phyloP scores from a whole-genome alignment of 2,329 filamentous ascomycete genomes.

The Colletotrichum paranaense region DNA sequence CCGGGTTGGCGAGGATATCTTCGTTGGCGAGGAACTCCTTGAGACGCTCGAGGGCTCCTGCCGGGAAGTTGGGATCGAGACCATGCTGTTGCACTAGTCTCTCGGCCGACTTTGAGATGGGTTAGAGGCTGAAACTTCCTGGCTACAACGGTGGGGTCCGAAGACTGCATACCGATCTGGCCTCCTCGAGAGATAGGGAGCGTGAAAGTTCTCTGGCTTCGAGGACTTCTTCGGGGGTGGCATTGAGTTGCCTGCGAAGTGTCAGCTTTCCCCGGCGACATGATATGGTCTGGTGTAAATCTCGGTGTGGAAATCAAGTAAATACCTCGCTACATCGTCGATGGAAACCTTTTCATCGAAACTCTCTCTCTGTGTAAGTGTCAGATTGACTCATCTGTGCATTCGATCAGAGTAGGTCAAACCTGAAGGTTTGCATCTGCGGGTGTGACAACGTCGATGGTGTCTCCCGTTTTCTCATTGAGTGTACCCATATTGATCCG shows the following conservation, averaged over 20 bases:
- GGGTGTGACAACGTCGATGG: conserved; percentile 3
- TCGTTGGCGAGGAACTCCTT: conserved; percentile 48
- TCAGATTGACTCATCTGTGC: neutral
- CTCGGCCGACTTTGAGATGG: conserved; percentile 34
- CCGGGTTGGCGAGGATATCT: conserved; percentile 38
- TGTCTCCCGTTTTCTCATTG: conserved; percentile 8
- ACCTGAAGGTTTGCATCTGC: neutral
- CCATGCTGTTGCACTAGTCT: conserved; percentile 52
- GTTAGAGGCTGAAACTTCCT: conserved; percentile 16
- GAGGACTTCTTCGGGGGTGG: conserved; percentile 40
- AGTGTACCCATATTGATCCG: neutral
- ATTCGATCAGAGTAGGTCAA: too few relatives aligned
- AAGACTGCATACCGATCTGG: neutral
- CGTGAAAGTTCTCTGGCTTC: conserved; percentile 38
- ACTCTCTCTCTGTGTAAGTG: neutral
- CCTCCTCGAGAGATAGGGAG: conserved; percentile 5
- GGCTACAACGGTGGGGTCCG: fast-evolving
- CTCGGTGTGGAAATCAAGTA: too few relatives aligned
- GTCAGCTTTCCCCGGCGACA: neutral
- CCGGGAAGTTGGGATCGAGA: conserved; percentile 60
- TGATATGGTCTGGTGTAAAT: too few relatives aligned
- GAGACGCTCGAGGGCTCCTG: conserved; percentile 52
- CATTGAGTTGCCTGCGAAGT: conserved; percentile 35
- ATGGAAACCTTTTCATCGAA: conserved; percentile 23
- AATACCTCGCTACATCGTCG: conserved; percentile 17